Percentiles rank a stretch among this genome's conserved stretches.
These are phyloP conservation scores for Hysterium pulicare DNA, from an alignment of 2,329 filamentous ascomycete genomes.

Conservation along the genomic window DNA sequence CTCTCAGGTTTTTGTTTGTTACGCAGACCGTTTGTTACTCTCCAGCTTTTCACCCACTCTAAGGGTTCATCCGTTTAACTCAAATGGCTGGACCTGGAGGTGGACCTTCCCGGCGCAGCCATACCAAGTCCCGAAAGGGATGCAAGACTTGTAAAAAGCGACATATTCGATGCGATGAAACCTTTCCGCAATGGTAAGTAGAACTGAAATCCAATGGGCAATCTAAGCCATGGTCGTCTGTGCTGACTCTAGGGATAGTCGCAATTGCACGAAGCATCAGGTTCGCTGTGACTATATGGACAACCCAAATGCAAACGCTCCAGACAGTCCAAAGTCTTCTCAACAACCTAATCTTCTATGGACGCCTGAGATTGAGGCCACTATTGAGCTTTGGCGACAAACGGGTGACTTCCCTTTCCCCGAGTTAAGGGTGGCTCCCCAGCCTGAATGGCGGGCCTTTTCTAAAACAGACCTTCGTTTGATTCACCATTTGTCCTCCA, in stretches of 20 bases:
- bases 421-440: conserved; percentile 72
- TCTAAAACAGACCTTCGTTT: conserved; percentile 77
- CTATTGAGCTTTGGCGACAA: conserved; percentile 77
- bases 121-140: conserved; percentile 98
- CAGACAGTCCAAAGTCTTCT: conserved; percentile 50
- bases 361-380: conserved; percentile 78
- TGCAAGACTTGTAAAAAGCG: conserved; percentile 97
- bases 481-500: conserved; percentile 83
- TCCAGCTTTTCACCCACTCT: not conserved
- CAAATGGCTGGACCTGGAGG: conserved; percentile 88
- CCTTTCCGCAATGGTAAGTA: conserved; percentile 88
- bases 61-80: conserved; percentile 7
- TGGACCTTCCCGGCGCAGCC: conserved; percentile 85
- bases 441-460: conserved; percentile 68
- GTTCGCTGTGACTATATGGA: conserved; percentile 98
- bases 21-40: conserved; percentile 1
- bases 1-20: conserved; percentile 7
- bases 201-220: conserved; percentile 2
- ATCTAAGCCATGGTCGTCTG: not conserved
- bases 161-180: conserved; percentile 97
- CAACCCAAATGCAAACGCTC: conserved; percentile 63
- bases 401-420: conserved; percentile 85
- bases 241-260: conserved; percentile 53
- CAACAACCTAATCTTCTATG: conserved; percentile 68
- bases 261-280: conserved; percentile 98